Conservation (phyloP, 176 grass and related monocot genomes). For the Phoenix roebelenii region DNA sequence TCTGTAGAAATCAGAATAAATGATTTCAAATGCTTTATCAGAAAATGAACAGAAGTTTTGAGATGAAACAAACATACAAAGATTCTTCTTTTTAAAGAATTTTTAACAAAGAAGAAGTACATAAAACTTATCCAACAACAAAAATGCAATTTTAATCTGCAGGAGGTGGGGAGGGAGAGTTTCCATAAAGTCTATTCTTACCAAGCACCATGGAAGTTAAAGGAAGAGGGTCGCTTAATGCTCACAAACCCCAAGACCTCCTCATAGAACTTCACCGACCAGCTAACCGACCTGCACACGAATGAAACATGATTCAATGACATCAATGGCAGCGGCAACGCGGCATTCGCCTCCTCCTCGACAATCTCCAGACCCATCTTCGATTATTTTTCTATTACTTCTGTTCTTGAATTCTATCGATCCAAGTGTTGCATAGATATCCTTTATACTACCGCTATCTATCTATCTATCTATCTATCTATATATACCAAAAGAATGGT, state of each 20-base stretch:
- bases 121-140: too few relatives aligned
- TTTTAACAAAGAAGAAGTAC: background rate
- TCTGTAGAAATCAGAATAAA: too few relatives aligned
- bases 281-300: background rate
- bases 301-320: constrained; percentile 5
- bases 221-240: constrained; percentile 3
- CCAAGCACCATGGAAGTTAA: constrained; percentile 4
- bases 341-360: background rate
- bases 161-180: background rate
- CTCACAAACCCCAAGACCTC: constrained; percentile 4
- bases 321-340: background rate
- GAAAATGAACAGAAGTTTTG: too few relatives aligned
- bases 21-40: too few relatives aligned
- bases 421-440: too few relatives aligned
- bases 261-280: constrained; percentile 1
- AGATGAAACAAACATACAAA: too few relatives aligned
- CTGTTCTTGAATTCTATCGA: too few relatives aligned
- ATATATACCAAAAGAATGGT: too few relatives aligned
- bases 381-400: too few relatives aligned
- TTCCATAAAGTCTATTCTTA: background rate
- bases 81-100: too few relatives aligned
- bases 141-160: background rate
- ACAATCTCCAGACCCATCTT: background rate
- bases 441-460: too few relatives aligned
- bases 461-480: too few relatives aligned